Percentiles rank a stretch among this genome's conserved stretches.
phyloP scores from a whole-genome alignment of 148 eudicot genomes.

The Nyssa sinensis region DNA sequence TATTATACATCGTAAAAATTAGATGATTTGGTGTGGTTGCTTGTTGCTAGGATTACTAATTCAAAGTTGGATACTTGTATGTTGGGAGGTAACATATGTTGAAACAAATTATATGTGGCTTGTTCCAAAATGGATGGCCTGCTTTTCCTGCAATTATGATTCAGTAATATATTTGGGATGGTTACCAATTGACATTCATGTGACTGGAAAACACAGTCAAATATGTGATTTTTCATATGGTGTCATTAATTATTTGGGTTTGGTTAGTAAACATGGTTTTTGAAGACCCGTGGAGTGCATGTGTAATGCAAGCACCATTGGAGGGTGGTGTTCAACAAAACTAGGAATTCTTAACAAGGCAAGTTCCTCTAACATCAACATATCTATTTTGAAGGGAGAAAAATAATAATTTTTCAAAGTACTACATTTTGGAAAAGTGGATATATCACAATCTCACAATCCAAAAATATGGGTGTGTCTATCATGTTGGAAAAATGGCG shows the following conservation, averaged over 20 bases:
- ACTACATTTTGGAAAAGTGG: background rate
- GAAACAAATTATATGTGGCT: background rate
- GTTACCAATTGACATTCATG: too few relatives aligned
- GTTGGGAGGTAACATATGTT: background rate
- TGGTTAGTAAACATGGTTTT: background rate
- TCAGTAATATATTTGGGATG: too few relatives aligned
- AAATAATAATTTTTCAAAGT: too few relatives aligned
- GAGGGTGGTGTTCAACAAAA: background rate
- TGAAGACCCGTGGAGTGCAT: background rate
- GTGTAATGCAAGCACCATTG: background rate
- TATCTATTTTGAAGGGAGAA: background rate
- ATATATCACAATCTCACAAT: too few relatives aligned
- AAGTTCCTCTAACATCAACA: too few relatives aligned
- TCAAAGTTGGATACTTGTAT: too few relatives aligned
- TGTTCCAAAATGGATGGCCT: too few relatives aligned
- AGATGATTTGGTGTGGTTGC: constrained; percentile 1
- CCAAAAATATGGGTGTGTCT: too few relatives aligned
- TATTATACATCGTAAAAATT: background rate
- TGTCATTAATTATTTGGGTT: too few relatives aligned
- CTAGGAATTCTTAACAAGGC: too few relatives aligned
- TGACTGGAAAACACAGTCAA: background rate
- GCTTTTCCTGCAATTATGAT: too few relatives aligned
- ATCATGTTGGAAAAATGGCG: too few relatives aligned
- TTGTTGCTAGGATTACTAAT: background rate
- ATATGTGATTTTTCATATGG: background rate